Conservation (phyloP, 108 stramenopile genomes). For the Conticribra guillardii region DNA sequence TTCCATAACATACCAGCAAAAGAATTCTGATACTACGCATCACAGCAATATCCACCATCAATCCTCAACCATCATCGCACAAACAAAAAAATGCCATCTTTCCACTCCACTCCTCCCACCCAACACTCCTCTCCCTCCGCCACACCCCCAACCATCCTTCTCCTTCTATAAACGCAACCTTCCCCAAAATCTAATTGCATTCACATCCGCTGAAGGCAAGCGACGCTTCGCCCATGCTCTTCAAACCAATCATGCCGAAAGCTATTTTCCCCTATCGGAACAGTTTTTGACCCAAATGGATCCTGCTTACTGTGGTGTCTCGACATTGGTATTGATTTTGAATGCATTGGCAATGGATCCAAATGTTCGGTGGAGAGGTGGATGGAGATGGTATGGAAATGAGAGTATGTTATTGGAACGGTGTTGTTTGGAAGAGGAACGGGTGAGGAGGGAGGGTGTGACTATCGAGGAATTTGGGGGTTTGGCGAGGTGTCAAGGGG, state of each 20-base stretch:
- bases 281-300: constrained; percentile 95
- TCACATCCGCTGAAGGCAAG: constrained; percentile 59
- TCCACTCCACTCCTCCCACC: constrained; percentile 24
- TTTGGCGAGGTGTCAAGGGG: constrained; percentile 79
- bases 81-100: not conserved
- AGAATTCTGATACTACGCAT: too few species aligned
- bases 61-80: not conserved
- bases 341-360: constrained; percentile 95
- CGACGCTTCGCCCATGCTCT: constrained; percentile 54
- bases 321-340: constrained; percentile 88
- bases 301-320: constrained; percentile 93
- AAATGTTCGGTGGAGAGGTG: constrained; percentile 90
- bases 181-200: constrained; percentile 58
- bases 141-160: constrained; percentile 70
- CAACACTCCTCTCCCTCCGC: constrained; percentile 57
- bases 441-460: constrained; percentile 71
- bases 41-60: too few species aligned
- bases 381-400: constrained; percentile 93
- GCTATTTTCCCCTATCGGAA: constrained; percentile 78
- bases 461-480: constrained; percentile 70
- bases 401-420: constrained; percentile 85
- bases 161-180: constrained; percentile 74
- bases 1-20: not conserved
- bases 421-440: constrained; percentile 82
- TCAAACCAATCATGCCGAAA: constrained; percentile 56